phyloP scores from a whole-genome alignment of 176 grass and related monocot genomes.

The Oryza glaberrima region DNA sequence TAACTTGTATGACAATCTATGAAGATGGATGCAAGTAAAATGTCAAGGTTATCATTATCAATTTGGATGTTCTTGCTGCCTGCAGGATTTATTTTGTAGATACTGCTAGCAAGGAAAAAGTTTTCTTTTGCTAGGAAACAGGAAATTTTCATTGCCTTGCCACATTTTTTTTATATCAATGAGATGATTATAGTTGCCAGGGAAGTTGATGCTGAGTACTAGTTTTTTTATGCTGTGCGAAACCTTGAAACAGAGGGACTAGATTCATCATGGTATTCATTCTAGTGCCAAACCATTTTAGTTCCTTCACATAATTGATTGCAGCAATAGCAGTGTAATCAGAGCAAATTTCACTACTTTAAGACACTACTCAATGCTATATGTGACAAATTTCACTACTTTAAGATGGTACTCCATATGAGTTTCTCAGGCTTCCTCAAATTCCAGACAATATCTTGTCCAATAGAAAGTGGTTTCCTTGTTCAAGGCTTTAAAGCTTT shows the following conservation, averaged over 20 bases:
- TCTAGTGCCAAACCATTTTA: not conserved
- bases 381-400: not conserved
- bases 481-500: not conserved
- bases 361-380: not conserved
- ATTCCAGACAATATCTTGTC: not conserved
- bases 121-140: not conserved
- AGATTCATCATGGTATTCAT: not conserved
- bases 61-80: not conserved
- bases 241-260: not conserved
- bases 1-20: not conserved
- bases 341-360: not conserved
- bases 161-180: too few species aligned
- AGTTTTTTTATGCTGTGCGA: not conserved
- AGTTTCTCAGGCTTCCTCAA: not conserved
- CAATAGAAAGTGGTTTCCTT: constrained; percentile 10
- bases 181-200: too few species aligned
- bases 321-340: not conserved
- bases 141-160: not conserved
- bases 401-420: not conserved
- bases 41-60: not conserved
- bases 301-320: too few species aligned
- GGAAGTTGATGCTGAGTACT: too few species aligned
- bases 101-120: not conserved
- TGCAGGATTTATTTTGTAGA: not conserved
- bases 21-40: not conserved